These are phyloP conservation scores for Thelonectria olida DNA, from an alignment of 2,329 filamentous ascomycete genomes.

Conservation along the genomic window DNA sequence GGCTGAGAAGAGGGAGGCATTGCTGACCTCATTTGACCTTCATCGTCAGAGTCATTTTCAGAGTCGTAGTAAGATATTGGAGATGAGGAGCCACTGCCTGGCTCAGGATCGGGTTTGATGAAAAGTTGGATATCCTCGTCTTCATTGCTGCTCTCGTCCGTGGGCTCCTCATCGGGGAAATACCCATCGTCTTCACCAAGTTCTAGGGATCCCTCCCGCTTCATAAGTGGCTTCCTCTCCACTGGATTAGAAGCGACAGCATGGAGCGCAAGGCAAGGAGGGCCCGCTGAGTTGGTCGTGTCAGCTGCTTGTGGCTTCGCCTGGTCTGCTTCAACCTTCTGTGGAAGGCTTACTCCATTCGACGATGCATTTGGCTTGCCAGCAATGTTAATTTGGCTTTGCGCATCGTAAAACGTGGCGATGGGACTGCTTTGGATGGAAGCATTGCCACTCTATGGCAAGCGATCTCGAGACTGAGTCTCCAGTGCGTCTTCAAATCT, in stretches of 20 bases:
- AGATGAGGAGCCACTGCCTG: not conserved
- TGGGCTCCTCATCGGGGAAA: constrained; percentile 6
- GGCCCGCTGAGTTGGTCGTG: no score
- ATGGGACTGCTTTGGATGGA: not conserved
- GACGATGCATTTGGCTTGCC: not conserved
- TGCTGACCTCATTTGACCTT: not conserved
- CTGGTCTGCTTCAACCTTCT: not conserved
- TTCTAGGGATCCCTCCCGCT: not conserved
- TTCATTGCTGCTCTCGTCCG: not conserved
- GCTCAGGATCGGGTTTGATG: constrained; percentile 18
- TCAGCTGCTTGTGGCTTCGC: not conserved
- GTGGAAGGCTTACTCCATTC: not conserved
- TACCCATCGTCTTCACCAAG: constrained; percentile 1
- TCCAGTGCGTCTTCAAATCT: not conserved
- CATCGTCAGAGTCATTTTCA: not conserved
- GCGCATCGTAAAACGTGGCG: not conserved
- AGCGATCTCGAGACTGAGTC: not conserved
- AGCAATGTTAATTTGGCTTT: not conserved
- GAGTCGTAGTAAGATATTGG: not conserved
- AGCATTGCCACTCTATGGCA: not conserved
- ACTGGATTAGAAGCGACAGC: not conserved
- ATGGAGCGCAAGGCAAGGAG: not conserved
- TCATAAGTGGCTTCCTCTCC: not conserved
- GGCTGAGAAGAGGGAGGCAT: not conserved
- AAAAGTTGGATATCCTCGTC: not conserved